Base-by-base conservation (phyloP, 2,329 filamentous ascomycete genomes). In the Fusarium sp. region DNA sequence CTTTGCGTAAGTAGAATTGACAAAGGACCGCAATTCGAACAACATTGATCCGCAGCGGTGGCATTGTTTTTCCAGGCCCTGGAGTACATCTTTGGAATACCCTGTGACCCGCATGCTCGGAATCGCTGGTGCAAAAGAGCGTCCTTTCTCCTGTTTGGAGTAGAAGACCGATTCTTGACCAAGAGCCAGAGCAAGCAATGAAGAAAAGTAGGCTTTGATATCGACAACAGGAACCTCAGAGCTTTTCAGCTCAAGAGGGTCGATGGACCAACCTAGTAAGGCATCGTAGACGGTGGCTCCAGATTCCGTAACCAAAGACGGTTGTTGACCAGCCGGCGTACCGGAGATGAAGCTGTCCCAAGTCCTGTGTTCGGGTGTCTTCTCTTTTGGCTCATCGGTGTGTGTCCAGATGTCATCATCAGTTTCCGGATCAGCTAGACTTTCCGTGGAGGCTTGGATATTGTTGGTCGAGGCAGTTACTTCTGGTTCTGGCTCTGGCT, bases 81-180 rank as follows among this genome's bases (percentile, higher is more conserved):
- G 77, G 5, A 90, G 79, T 2, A 85, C 81, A 33, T 86, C 79
- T 7, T 85, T 80, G 1, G 91, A 86, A 73, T 89, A 88, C 9
- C 89, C 89, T 1, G 88, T 86, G 45, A 90, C 83, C 52, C 88
- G 84, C 67, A 89, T 83, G 11, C 81, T 79, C 1, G 83, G 75
- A 2, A 87, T 74, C 4, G 81, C 80, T 14, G 86, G 84, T 20
- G 81, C 79, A 73, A 95, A 94, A 1, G 81, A 82, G 29, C 80
- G 81, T 33, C 84, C 84, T 5, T 83, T 82, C 4, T 84, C 78
- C 55, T 91, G 83, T 85, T 89, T 94, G 0, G 81, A 77, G 79
- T 94, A 96, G 38, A 96, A 86, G 4, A 92, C 84, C 0, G 93
- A 95, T 42, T 90, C 91, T 52, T 92, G 86, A 1, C 93, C 93